Evolutionary conservation across 2,329 filamentous ascomycete species (phyloP).

Genomic region (Pleoardoris graminearum): DNA sequence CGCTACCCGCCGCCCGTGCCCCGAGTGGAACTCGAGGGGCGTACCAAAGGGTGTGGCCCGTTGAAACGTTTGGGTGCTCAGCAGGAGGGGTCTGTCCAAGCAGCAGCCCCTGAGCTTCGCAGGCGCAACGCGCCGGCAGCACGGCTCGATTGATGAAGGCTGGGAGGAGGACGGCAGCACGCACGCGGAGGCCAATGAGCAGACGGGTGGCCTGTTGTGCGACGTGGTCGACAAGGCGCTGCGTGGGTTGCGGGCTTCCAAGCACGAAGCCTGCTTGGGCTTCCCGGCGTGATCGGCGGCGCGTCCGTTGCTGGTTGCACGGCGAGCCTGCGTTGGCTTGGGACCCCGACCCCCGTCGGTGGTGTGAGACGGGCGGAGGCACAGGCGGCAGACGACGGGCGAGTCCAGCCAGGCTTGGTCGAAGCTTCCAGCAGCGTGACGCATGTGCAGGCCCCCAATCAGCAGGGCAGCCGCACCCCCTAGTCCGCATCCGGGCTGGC

Average conservation of each 20-base stretch:
- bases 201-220: constrained; percentile 29
- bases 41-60: constrained; percentile 20
- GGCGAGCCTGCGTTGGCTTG: background rate
- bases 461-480: background rate
- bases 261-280: background rate
- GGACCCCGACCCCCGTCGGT: too few relatives aligned
- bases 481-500: background rate
- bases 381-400: background rate
- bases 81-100: constrained; percentile 25
- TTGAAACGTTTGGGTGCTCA: constrained; percentile 36
- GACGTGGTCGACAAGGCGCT: background rate
- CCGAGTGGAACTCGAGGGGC: constrained; percentile 23
- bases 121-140: constrained; percentile 13
- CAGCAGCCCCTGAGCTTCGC: constrained; percentile 32
- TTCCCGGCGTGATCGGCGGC: constrained; percentile 4
- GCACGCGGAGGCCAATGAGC: constrained; percentile 21
- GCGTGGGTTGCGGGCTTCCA: constrained; percentile 1
- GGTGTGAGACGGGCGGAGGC: background rate
- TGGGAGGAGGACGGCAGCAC: background rate
- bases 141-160: background rate
- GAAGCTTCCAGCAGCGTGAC: constrained; percentile 2
- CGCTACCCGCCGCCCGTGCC: constrained; percentile 31
- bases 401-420: background rate
- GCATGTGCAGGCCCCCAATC: background rate
- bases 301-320: background rate